These are phyloP conservation scores for Cicer bijugum DNA, from an alignment of 306 rosid genomes.

Conservation along the genomic window DNA sequence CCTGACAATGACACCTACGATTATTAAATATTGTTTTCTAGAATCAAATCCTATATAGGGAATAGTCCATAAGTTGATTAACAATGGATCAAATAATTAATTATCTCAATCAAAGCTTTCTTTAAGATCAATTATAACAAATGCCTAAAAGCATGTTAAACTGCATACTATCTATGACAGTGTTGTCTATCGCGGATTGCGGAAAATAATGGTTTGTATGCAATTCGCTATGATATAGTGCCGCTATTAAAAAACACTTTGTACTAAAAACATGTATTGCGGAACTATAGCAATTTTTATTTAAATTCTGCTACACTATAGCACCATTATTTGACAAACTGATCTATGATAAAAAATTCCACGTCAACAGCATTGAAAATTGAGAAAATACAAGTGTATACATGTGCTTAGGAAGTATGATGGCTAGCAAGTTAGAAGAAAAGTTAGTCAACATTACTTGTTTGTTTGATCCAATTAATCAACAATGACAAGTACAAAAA, in stretches of 20 bases:
- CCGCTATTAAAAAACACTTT: too few relatives aligned
- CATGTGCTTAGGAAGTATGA: neutral
- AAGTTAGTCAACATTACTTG: neutral
- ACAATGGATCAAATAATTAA: constrained; percentile 30
- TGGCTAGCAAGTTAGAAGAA: too few relatives aligned
- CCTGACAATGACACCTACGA: constrained; percentile 56
- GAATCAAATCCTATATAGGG: constrained; percentile 30
- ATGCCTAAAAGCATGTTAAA: constrained; percentile 19
- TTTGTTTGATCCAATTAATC: constrained; percentile 35
- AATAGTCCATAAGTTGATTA: constrained; percentile 17
- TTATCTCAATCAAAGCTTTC: constrained; percentile 28
- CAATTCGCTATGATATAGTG: too few relatives aligned
- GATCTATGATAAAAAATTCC: neutral
- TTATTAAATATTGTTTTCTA: constrained; percentile 39
- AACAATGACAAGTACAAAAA: constrained; percentile 12
- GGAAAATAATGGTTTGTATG: too few relatives aligned
- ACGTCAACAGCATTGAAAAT: constrained; percentile 21
- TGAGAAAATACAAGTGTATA: constrained; percentile 21
- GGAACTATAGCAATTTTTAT: too few relatives aligned
- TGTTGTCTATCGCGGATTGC: too few relatives aligned
- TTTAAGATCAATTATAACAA: constrained; percentile 12
- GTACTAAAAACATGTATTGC: too few relatives aligned
- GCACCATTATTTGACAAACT: too few relatives aligned
- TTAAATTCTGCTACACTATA: too few relatives aligned
- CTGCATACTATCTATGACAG: neutral